These are phyloP conservation scores for Colletotrichum phormii DNA, from an alignment of 2,329 filamentous ascomycete species.

Conservation along the genomic window DNA sequence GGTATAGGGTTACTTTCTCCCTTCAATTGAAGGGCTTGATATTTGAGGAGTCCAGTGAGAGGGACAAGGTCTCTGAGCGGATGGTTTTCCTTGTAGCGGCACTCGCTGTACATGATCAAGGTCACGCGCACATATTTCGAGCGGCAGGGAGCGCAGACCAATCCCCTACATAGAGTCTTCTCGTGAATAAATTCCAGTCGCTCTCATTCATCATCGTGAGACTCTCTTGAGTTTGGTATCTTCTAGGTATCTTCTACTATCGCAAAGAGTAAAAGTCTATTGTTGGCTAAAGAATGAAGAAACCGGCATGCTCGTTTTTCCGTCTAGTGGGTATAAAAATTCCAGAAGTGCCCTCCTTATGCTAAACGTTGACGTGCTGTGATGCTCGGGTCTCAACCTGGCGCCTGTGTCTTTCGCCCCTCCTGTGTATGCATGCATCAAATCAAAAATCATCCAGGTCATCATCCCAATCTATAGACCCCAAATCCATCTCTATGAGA, in stretches of 20 bases:
- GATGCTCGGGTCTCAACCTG: neutral
- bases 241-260: neutral
- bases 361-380: neutral
- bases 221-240: neutral
- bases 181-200: neutral
- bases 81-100: neutral
- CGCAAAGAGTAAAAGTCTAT: neutral
- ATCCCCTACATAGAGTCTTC: constrained; percentile 3
- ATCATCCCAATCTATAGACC: constrained; percentile 34
- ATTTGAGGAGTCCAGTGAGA: neutral
- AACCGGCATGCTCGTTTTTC: neutral
- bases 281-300: neutral
- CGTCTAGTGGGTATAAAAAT: constrained; percentile 13
- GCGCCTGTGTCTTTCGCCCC: neutral
- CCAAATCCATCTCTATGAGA: constrained; percentile 22
- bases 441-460: constrained; percentile 35
- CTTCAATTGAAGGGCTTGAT: neutral
- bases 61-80: neutral
- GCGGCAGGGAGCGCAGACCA: neutral
- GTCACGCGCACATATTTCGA: neutral
- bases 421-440: neutral
- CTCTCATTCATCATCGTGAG: neutral
- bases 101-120: constrained; percentile 2
- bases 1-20: constrained; percentile 30
- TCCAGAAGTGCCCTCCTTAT: neutral